phyloP scores from a whole-genome alignment of 2,329 filamentous ascomycete species.

The Corynespora cassiicola region DNA sequence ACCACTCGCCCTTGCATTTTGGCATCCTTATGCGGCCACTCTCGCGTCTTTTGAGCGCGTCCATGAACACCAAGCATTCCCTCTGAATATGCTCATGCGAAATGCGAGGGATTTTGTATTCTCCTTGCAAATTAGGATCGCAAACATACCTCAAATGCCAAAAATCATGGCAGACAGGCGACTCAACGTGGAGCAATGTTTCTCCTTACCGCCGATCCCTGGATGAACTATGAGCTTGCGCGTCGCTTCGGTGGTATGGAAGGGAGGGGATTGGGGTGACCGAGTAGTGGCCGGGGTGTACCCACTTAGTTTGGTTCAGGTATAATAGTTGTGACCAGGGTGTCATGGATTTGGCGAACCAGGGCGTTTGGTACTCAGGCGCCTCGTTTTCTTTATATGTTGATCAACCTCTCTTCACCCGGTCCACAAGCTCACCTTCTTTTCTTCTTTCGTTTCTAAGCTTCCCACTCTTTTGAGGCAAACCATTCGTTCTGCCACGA shows the following conservation, averaged over 20 bases:
- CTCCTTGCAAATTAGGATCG: constrained; percentile 4
- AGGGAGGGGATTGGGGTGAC: too few species aligned
- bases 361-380: too few species aligned
- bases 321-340: too few species aligned
- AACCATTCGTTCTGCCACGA: too few species aligned
- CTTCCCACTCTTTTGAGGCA: too few species aligned
- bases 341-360: too few species aligned
- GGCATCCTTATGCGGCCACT: constrained; percentile 24
- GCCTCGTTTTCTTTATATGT: too few species aligned
- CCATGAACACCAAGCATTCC: constrained; percentile 21
- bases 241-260: constrained; percentile 29
- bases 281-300: too few species aligned
- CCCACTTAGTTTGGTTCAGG: too few species aligned
- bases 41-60: constrained; percentile 15
- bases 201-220: constrained; percentile 39
- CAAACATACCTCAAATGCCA: constrained; percentile 12
- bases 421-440: too few species aligned
- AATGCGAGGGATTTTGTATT: constrained; percentile 23
- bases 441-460: too few species aligned
- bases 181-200: constrained; percentile 23
- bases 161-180: constrained; percentile 22
- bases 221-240: constrained; percentile 22
- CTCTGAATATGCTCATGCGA: constrained; percentile 21
- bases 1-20: constrained; percentile 23
- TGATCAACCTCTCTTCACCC: too few species aligned